Percentiles rank a stretch among this genome's conserved stretches.
phyloP scores from a whole-genome alignment of 371 early-diverging fungal genomes.

The Mortierella sp. region DNA sequence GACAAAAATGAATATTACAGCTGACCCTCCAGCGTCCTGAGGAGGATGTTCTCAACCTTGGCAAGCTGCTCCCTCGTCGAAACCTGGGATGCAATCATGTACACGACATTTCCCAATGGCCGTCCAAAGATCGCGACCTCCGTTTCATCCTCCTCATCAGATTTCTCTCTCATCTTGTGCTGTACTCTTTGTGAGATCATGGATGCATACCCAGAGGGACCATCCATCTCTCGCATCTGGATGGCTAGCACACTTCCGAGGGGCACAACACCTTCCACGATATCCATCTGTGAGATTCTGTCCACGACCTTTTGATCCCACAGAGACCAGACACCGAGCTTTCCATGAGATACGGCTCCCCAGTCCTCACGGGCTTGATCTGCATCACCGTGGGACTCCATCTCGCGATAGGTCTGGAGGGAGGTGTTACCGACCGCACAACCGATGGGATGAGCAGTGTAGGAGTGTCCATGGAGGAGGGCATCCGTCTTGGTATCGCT shows the following conservation, averaged over 20 bases:
- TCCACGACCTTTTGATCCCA: conserved; percentile 67
- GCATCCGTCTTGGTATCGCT: conserved; percentile 77
- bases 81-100: conserved; percentile 78
- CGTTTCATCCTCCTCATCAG: conserved; percentile 21
- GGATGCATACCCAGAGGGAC: conserved; percentile 71
- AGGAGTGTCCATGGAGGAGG: conserved; percentile 85
- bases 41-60: conserved; percentile 64
- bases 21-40: conserved; percentile 42
- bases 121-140: conserved; percentile 59
- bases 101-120: conserved; percentile 83
- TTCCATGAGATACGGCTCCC: conserved; percentile 39
- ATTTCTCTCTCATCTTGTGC: conserved; percentile 56
- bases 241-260: conserved; percentile 82
- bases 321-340: conserved; percentile 62
- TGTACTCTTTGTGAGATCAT: conserved; percentile 61
- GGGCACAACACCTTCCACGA: conserved; percentile 78
- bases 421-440: conserved; percentile 78
- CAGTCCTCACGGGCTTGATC: conserved; percentile 60
- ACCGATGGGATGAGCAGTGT: conserved; percentile 89
- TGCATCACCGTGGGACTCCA: conserved; percentile 56
- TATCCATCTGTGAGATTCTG: conserved; percentile 62
- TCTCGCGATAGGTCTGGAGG: conserved; percentile 63
- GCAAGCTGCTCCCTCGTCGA: conserved; percentile 63
- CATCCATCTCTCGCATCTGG: conserved; percentile 65
- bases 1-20: too few relatives aligned